Percentiles rank a stretch among this genome's conserved stretches.
Conservation (phyloP, 2,329 filamentous ascomycete genomes). For the Cladosporium sp. region DNA sequence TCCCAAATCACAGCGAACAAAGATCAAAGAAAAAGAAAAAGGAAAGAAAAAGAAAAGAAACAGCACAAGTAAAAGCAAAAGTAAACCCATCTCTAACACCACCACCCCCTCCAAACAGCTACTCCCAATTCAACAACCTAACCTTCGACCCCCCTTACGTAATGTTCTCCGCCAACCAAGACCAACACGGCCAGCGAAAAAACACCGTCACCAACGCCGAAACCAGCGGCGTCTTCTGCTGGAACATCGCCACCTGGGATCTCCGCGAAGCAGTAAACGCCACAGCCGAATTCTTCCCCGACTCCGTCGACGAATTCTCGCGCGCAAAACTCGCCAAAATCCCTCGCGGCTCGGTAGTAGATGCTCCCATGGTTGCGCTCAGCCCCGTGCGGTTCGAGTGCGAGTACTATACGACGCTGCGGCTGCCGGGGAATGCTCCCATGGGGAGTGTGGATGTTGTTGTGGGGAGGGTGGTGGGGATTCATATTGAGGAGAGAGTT, state of each 20-base stretch:
- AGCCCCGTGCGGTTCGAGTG: conserved; percentile 58
- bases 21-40: too few species aligned
- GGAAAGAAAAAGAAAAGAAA: too few species aligned
- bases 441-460: conserved; percentile 56
- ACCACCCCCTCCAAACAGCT: conserved; percentile 31
- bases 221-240: conserved; percentile 52
- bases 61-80: too few species aligned
- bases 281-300: conserved; percentile 47
- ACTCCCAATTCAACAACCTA: conserved; percentile 59
- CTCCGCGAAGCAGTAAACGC: conserved; percentile 53
- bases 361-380: conserved; percentile 49
- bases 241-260: conserved; percentile 56
- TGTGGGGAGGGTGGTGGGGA: conserved; percentile 52
- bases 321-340: conserved; percentile 46
- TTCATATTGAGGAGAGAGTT: conserved; percentile 53
- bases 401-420: conserved; percentile 50
- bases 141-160: conserved; percentile 60
- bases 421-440: conserved; percentile 49
- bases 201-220: conserved; percentile 56
- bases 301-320: conserved; percentile 52
- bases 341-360: conserved; percentile 35
- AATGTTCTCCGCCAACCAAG: conserved; percentile 58
- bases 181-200: conserved; percentile 42
- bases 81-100: too few species aligned
- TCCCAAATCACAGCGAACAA: too few species aligned